A percentile compares a stretch with the other conserved stretches of the same genome.
These are phyloP conservation scores for Trichoderma sp. DNA, from an alignment of 2,329 filamentous ascomycete species.

Conservation along the genomic window DNA sequence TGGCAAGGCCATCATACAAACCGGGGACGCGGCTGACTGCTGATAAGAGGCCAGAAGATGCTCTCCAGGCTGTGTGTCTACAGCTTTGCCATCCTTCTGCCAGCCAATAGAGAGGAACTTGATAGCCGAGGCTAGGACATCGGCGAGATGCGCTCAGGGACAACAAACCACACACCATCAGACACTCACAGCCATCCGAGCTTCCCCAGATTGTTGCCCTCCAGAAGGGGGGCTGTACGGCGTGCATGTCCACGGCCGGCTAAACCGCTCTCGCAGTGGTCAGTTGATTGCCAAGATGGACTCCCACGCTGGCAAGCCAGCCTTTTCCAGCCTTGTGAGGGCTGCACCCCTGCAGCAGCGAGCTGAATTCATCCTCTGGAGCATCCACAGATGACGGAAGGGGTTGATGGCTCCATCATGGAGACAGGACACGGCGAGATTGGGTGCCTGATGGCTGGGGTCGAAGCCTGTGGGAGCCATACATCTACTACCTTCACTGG, in stretches of 20 bases:
- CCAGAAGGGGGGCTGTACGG: conserved; percentile 10
- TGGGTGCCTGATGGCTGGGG: too few species aligned
- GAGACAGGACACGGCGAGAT: too few species aligned
- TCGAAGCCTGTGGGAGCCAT: background rate
- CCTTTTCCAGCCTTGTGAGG: background rate
- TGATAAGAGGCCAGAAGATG: conserved; percentile 8
- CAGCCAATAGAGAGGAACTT: background rate
- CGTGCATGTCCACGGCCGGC: background rate
- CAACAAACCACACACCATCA: background rate
- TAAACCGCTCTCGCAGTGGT: conserved; percentile 14
- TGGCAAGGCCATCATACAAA: background rate
- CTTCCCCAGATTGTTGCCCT: conserved; percentile 17
- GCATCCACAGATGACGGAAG: conserved; percentile 17
- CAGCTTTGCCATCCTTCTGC: background rate
- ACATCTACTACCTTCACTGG: background rate
- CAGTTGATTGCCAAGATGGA: conserved; percentile 11
- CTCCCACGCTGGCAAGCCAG: background rate
- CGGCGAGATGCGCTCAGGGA: conserved; percentile 15
- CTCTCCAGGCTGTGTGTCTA: too few species aligned
- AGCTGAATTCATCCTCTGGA: background rate
- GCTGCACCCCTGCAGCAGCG: conserved; percentile 19
- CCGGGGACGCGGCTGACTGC: background rate
- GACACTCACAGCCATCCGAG: background rate
- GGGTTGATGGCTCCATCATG: background rate
- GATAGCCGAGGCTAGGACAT: background rate